phyloP scores from a whole-genome alignment of 2,329 filamentous ascomycete species.

The Talaromyces albobiverticillius region DNA sequence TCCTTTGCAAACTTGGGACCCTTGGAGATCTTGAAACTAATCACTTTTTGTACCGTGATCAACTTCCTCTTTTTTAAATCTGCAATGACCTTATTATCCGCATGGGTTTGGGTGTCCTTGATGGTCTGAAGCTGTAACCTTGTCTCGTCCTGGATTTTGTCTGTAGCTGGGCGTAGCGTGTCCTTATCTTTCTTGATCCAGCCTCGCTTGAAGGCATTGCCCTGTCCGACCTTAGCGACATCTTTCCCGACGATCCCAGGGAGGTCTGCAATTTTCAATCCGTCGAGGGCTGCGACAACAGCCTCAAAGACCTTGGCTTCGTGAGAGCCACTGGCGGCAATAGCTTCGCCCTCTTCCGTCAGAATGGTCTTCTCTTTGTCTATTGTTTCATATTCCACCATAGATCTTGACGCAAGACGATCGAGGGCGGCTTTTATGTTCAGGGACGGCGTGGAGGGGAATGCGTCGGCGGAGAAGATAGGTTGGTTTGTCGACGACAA shows the following conservation, averaged over 20 bases:
- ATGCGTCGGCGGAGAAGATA: slow-evolving; percentile 66
- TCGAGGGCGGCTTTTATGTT: slow-evolving; percentile 85
- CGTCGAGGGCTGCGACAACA: slow-evolving; percentile 68
- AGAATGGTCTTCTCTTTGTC: slow-evolving; percentile 75
- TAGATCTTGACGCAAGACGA: slow-evolving; percentile 75
- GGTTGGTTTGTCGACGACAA: slow-evolving; percentile 60
- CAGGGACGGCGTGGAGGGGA: slow-evolving; percentile 63
- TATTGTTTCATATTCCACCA: slow-evolving; percentile 81
- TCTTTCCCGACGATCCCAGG: slow-evolving; percentile 47
- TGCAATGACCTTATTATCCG: slow-evolving; percentile 70
- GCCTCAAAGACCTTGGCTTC: slow-evolving; percentile 80
- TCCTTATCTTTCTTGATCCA: slow-evolving; percentile 66
- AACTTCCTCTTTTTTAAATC: slow-evolving; percentile 94
- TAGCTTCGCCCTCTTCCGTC: slow-evolving; percentile 70
- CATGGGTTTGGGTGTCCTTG: slow-evolving; percentile 64
- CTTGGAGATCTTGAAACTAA: slow-evolving; percentile 80
- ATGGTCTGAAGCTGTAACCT: slow-evolving; percentile 72
- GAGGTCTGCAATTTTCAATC: slow-evolving; percentile 74
- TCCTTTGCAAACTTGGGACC: slow-evolving; percentile 84
- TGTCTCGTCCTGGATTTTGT: slow-evolving; percentile 77
- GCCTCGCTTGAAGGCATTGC: slow-evolving; percentile 81
- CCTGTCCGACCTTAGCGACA: slow-evolving; percentile 69
- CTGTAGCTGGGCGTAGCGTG: slow-evolving; percentile 54
- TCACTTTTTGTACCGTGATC: slow-evolving; percentile 76
- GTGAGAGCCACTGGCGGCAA: slow-evolving; percentile 73